Base-by-base conservation (phyloP, 352 stramenopile genomes). In the Blastocystis sp. region DNA sequence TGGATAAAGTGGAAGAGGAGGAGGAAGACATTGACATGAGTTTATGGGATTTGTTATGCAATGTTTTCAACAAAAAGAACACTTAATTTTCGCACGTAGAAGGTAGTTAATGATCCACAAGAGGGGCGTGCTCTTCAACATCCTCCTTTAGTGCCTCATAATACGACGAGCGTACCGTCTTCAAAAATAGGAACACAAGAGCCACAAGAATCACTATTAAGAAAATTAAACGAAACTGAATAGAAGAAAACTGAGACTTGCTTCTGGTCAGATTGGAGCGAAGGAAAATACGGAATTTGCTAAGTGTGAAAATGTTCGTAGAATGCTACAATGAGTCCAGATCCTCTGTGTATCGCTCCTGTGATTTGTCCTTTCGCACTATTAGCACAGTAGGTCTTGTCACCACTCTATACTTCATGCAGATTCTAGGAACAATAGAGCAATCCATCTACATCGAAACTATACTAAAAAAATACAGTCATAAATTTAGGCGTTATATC, bases 101-200 rank as follows among this genome's bases (percentile, higher is more conserved):
- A 13, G 11, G 50, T n/a, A 59, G 13, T 59, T 59, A n/a, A 64
- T 41, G 39, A 39, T 26, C 34, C 41, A 81, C 70, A 6, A 81
- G 70, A 41, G 50, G 70, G 65, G 70, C 70, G 11, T 81, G 43
- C 39, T 81, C 70, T 64, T 81, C 70, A 5, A 81, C 26, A 81
- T 81, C 70, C 30, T 9, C 13, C 13, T 34, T 39, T 20, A 26
- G 4, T 11, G 20, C 34, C n/a, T 39, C 34, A n/a, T n/a, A n/a
- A 24, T 63, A 62, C 6, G 70, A 30, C 20, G 59, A 37, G 3
- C 26, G 20, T 20, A 68, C n/a, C 8, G 70, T 47, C 43, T 81
- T 81, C 70, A 81, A 47, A 64, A 81, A 63, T 34, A 81, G 18
- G 26, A 63, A 64, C 8, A 81, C 20, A 6, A 81, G 43, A 16